Base-by-base conservation (phyloP, 805 yeast species). In the Metschnikowia orientalis region DNA sequence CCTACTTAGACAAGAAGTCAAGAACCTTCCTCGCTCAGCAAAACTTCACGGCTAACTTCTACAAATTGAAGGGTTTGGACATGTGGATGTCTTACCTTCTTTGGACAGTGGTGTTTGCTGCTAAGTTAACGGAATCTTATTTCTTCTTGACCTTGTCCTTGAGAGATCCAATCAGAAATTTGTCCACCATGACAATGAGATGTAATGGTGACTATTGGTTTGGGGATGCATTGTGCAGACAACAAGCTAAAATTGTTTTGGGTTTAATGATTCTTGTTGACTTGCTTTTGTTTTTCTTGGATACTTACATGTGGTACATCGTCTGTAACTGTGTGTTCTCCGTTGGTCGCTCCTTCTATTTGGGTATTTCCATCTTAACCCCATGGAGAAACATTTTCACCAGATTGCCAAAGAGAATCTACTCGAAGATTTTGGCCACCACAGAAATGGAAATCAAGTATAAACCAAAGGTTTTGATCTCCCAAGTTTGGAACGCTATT, bases 311-410 rank as follows among this genome's bases (percentile, higher is more conserved):
- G 82, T 92, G 99, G 99, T 92, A 92, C 74, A 89, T 92, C 71
- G 71, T 92, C 52, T 81, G 84, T 61, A 92, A 90, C 77, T 83
- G 95, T 64, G 76, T 87, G 48, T 89, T 87, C 78, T 90, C 97
- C 42, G 87, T 92, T 54, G 97, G 95, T 51, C 86, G 95, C 60
- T 92, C 98, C 10, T 92, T 92, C 76, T 92, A 90, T 74, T 75
- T 94, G 63, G 99, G 99, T 82, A 89, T 92, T 53, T 92, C 99
- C 28, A 90, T 92, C 47, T 79, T 89, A 73, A 92, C 99, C 25
- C 99, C 99, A 43, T 92, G 99, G 99, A 86, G 97, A 78, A 92
- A 94, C 62, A 89, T 92, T 51, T 92, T 90, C 73, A 81, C 96
- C 34, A 81, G 99, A 66, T 71, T 92, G 59, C 99, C 99, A 59